A percentile compares a stretch with the other conserved stretches of the same genome.
Conservation (phyloP, 2,329 filamentous ascomycete species). For the Emergomyces pasteurianus region DNA sequence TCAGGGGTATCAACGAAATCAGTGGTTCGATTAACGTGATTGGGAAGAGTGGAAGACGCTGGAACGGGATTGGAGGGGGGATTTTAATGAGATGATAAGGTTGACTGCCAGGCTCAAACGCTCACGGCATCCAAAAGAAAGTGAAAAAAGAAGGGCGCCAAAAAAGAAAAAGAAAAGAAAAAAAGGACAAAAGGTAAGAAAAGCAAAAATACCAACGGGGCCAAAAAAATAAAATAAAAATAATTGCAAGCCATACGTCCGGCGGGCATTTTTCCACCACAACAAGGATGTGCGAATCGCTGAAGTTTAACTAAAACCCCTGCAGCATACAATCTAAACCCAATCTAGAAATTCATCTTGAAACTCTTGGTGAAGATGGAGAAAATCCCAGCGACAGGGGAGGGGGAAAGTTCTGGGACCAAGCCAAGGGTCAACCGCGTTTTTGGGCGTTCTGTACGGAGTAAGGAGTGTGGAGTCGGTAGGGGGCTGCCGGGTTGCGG, state of each 20-base stretch:
- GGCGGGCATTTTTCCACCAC: background rate
- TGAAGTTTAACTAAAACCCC: background rate
- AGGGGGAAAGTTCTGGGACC: background rate
- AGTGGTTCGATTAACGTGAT: background rate
- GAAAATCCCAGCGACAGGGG: background rate
- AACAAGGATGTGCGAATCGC: too few species aligned
- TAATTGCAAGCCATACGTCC: background rate
- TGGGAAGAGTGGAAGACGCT: background rate
- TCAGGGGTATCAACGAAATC: background rate
- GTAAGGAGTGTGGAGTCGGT: background rate
- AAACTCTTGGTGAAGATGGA: background rate
- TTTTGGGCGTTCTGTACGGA: background rate
- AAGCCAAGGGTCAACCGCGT: background rate
- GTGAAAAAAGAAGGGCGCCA: background rate
- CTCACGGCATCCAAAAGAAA: background rate
- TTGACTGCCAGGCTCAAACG: conserved; percentile 3
- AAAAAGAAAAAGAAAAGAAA: background rate
- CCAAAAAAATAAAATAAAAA: background rate
- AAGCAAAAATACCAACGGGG: background rate
- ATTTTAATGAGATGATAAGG: background rate
- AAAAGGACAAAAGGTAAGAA: background rate
- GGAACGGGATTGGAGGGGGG: background rate
- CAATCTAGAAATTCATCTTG: background rate
- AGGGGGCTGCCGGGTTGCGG: background rate
- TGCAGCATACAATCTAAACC: background rate